Percentiles rank a stretch among this genome's conserved stretches.
These are phyloP conservation scores for Epichloe scottii DNA, from an alignment of 2,329 filamentous ascomycete genomes.

Conservation along the genomic window DNA sequence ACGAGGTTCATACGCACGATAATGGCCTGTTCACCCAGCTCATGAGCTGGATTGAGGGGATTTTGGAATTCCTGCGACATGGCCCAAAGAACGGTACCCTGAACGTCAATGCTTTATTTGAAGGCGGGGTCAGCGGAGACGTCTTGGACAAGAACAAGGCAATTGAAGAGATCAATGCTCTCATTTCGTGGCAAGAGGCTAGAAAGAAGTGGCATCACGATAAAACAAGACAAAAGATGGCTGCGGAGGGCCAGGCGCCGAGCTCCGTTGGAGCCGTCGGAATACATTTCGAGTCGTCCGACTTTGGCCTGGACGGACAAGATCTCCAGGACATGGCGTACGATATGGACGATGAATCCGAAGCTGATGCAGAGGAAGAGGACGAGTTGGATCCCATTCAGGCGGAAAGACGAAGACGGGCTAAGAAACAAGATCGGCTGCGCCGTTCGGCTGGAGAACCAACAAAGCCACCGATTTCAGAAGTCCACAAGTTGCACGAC, in stretches of 20 bases:
- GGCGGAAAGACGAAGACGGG: conserved; percentile 67
- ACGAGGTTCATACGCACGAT: conserved; percentile 94
- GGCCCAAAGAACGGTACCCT: conserved; percentile 77
- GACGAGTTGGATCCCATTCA: conserved; percentile 80
- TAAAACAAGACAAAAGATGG: conserved; percentile 98
- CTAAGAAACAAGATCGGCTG: conserved; percentile 67
- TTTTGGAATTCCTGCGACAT: conserved; percentile 81
- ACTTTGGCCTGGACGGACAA: conserved; percentile 81
- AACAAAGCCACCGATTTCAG: conserved; percentile 62
- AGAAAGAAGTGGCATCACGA: conserved; percentile 97
- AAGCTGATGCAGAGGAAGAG: conserved; percentile 59
- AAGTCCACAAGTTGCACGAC: conserved; percentile 68
- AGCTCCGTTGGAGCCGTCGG: conserved; percentile 39
- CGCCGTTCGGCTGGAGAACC: conserved; percentile 74
- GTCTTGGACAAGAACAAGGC: conserved; percentile 60
- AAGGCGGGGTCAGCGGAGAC: conserved; percentile 58
- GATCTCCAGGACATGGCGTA: conserved; percentile 81
- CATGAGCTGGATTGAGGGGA: conserved; percentile 95
- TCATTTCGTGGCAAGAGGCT: conserved; percentile 90
- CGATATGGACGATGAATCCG: conserved; percentile 54
- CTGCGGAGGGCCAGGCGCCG: conserved; percentile 52
- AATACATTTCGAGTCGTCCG: conserved; percentile 57
- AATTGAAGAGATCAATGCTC: conserved; percentile 65
- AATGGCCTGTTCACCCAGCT: conserved; percentile 92
- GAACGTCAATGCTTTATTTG: conserved; percentile 89